phyloP scores from a whole-genome alignment of 2,329 filamentous ascomycete genomes.

The Cordyceps tenuipes region DNA sequence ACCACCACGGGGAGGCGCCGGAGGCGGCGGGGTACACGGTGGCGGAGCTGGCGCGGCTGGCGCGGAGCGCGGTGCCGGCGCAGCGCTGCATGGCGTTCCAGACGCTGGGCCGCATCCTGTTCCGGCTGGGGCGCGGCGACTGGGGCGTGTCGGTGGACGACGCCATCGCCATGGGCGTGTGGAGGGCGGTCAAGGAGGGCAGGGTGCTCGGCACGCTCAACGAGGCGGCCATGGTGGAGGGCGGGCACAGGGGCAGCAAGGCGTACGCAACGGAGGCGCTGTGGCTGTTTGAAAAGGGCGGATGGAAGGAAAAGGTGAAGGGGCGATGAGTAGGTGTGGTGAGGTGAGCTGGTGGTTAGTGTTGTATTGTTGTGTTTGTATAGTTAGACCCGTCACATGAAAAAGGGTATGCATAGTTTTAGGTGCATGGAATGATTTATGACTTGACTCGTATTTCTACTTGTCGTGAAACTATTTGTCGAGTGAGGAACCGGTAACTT shows the following conservation, averaged over 20 bases:
- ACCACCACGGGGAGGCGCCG: slow-evolving; percentile 88
- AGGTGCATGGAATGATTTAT: neutral
- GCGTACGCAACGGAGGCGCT: slow-evolving; percentile 83
- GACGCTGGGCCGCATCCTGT: slow-evolving; percentile 78
- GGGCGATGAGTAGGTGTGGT: slow-evolving; percentile 35
- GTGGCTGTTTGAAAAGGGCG: slow-evolving; percentile 72
- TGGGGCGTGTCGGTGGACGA: slow-evolving; percentile 53
- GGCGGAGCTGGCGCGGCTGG: slow-evolving; percentile 71
- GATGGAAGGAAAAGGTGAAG: slow-evolving; percentile 55
- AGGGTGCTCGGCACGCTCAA: slow-evolving; percentile 68
- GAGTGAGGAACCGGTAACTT: neutral
- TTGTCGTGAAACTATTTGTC: neutral
- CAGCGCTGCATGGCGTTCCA: slow-evolving; percentile 91
- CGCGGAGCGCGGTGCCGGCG: slow-evolving; percentile 71
- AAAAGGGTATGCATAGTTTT: neutral
- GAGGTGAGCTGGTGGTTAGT: neutral
- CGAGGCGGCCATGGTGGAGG: slow-evolving; percentile 62
- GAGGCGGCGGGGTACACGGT: slow-evolving; percentile 94
- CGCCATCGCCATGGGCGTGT: slow-evolving; percentile 68
- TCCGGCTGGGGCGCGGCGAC: slow-evolving; percentile 66
- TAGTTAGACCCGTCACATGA: neutral
- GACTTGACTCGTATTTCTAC: neutral
- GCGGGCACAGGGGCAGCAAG: slow-evolving; percentile 68
- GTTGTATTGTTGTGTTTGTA: neutral
- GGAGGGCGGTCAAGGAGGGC: slow-evolving; percentile 69